Conservation (phyloP, 352 stramenopile genomes). For the Phytophthora chlamydospora region DNA sequence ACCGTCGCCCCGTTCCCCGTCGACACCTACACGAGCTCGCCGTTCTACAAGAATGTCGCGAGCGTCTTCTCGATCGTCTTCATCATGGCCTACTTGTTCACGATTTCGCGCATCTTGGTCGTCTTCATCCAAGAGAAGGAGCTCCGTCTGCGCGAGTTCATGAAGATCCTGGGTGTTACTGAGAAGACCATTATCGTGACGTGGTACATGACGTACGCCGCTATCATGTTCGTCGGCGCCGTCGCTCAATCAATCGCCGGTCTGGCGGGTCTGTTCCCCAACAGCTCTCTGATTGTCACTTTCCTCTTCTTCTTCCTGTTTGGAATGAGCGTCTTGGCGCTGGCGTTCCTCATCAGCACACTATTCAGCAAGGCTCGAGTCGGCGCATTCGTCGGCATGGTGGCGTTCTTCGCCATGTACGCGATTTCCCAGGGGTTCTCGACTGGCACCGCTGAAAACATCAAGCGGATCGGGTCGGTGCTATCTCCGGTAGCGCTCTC, state of each 20-base stretch:
- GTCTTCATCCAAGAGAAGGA: constrained; percentile 92
- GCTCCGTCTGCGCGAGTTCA: constrained; percentile 83
- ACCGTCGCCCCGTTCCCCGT: constrained; percentile 46
- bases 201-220: constrained; percentile 89
- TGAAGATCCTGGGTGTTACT: constrained; percentile 92
- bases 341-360: constrained; percentile 60
- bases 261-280: constrained; percentile 44
- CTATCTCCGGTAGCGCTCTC: constrained; percentile 62
- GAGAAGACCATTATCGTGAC: constrained; percentile 65
- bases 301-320: constrained; percentile 86
- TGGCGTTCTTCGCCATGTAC: constrained; percentile 88
- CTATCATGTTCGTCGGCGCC: constrained; percentile 74
- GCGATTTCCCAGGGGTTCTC: constrained; percentile 55
- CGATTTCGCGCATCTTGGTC: constrained; percentile 81
- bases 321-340: constrained; percentile 43
- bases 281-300: constrained; percentile 56
- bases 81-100: constrained; percentile 90
- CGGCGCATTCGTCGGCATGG: constrained; percentile 71
- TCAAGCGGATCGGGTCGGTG: constrained; percentile 55
- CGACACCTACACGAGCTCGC: constrained; percentile 40
- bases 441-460: constrained; percentile 13
- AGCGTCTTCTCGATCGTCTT: constrained; percentile 86
- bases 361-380: constrained; percentile 75
- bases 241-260: constrained; percentile 59
- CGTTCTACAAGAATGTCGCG: constrained; percentile 61